These are phyloP conservation scores for Zopfia rhizophila DNA, from an alignment of 2,329 filamentous ascomycete species.

Conservation along the genomic window DNA sequence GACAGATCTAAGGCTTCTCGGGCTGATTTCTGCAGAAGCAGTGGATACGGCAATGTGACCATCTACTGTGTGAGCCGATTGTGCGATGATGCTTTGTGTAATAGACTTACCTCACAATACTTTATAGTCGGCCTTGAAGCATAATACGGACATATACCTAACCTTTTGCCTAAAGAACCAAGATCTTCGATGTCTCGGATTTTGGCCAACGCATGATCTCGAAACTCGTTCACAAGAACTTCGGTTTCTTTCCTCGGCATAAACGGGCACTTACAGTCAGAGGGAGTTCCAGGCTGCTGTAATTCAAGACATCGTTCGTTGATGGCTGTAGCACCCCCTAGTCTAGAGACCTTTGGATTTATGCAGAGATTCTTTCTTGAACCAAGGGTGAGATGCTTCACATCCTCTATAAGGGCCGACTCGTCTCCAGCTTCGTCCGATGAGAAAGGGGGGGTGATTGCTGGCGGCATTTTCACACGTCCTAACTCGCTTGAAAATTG, in stretches of 20 bases:
- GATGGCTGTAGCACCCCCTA: conserved; percentile 79
- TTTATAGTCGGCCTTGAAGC: conserved; percentile 88
- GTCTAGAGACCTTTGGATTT: conserved; percentile 79
- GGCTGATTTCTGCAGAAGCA: conserved; percentile 86
- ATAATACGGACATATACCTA: conserved; percentile 94
- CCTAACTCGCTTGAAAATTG: conserved; percentile 88
- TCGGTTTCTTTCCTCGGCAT: conserved; percentile 82
- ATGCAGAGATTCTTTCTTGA: conserved; percentile 92
- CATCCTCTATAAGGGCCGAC: conserved; percentile 62
- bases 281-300: conserved; percentile 74
- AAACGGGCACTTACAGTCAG: conserved; percentile 77
- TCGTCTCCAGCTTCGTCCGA: conserved; percentile 35
- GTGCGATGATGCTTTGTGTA: neutral
- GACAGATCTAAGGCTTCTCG: conserved; percentile 88
- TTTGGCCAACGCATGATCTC: conserved; percentile 83
- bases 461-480: conserved; percentile 80
- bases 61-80: too few species aligned
- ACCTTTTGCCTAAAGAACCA: conserved; percentile 76
- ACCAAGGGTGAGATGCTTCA: conserved; percentile 85
- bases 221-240: conserved; percentile 78
- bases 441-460: conserved; percentile 62
- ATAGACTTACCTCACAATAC: conserved; percentile 71
- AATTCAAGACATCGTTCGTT: conserved; percentile 93
- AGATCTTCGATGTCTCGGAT: conserved; percentile 96
- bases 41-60: conserved; percentile 89